These are phyloP conservation scores for Trypanosoma cruzi DNA, from an alignment of 208 protist species.

Conservation along the genomic window DNA sequence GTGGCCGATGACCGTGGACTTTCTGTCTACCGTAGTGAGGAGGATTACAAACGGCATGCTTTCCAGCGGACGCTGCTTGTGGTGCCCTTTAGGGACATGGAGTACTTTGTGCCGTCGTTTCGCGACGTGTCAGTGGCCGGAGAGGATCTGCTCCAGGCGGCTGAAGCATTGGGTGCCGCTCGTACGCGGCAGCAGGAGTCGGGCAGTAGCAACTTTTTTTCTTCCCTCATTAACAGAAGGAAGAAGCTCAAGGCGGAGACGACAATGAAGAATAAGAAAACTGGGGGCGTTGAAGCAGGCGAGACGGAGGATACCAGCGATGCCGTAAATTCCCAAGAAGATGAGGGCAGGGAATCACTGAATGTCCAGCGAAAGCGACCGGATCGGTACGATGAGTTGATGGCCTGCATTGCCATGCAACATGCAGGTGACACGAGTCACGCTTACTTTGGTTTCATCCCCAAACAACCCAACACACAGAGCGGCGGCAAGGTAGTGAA, in stretches of 20 bases:
- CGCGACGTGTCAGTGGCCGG: neutral
- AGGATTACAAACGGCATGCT: slow-evolving; percentile 43
- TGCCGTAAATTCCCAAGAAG: slow-evolving; percentile 7
- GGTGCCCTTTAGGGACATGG: slow-evolving; percentile 40
- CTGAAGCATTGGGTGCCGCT: neutral
- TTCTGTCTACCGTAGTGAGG: slow-evolving; percentile 30
- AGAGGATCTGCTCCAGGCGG: neutral
- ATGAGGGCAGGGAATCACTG: neutral
- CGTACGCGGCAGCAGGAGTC: neutral
- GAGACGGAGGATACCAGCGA: neutral
- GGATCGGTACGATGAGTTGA: slow-evolving; percentile 21
- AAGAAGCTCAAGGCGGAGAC: neutral
- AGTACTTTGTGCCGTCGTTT: slow-evolving; percentile 51
- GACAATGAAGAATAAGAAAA: neutral
- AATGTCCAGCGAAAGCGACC: neutral
- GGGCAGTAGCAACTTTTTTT: slow-evolving; percentile 2
- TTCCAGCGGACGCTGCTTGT: slow-evolving; percentile 37
- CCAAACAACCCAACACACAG: slow-evolving; percentile 9
- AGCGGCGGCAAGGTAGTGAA: slow-evolving; percentile 16
- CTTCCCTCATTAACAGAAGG: neutral
- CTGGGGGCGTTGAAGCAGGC: neutral
- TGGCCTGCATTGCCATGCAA: slow-evolving; percentile 12
- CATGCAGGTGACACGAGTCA: slow-evolving; percentile 11
- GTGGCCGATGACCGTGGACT: slow-evolving; percentile 50
- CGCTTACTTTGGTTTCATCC: slow-evolving; percentile 39